Evolutionary conservation across 1,284 basidiomycete species (phyloP).

Genomic region (Tetrapyrgos nigripes): DNA sequence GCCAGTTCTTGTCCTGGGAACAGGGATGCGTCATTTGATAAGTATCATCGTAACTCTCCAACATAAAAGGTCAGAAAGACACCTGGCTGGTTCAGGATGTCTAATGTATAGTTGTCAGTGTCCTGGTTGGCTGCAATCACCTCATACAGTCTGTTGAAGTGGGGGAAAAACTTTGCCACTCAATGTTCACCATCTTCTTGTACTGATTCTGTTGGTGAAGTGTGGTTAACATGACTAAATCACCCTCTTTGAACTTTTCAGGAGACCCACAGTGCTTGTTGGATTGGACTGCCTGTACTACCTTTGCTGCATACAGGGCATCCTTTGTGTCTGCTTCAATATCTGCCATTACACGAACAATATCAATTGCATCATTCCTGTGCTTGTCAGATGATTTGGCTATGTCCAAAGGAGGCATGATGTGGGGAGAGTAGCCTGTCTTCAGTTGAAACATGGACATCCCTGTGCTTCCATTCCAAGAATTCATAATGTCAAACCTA

Average conservation of each 20-base stretch:
- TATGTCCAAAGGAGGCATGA: constrained; percentile 30
- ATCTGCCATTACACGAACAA: background rate
- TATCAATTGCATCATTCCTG: background rate
- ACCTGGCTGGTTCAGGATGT: constrained; percentile 18
- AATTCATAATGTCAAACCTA: constrained; percentile 47
- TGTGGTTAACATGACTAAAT: constrained; percentile 7
- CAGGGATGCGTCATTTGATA: constrained; percentile 13
- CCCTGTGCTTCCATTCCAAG: constrained; percentile 30
- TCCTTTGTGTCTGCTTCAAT: background rate
- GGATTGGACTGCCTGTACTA: constrained; percentile 2
- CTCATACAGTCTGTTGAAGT: constrained; percentile 21
- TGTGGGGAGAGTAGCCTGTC: constrained; percentile 25
- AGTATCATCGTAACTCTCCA: constrained; percentile 11
- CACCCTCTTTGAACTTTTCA: constrained; percentile 1
- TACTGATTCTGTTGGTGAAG: background rate
- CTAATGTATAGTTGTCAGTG: constrained; percentile 8
- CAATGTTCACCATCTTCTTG: constrained; percentile 4
- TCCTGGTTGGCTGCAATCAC: background rate
- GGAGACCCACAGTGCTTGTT: background rate
- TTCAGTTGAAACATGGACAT: constrained; percentile 40
- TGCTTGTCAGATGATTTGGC: too few relatives aligned
- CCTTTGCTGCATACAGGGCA: background rate
- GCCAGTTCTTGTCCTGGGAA: constrained; percentile 1
- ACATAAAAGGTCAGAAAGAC: constrained; percentile 22
- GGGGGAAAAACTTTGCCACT: constrained; percentile 26